These are phyloP conservation scores for Chiua sp. DNA, from an alignment of 1,284 basidiomycete genomes.

Conservation along the genomic window DNA sequence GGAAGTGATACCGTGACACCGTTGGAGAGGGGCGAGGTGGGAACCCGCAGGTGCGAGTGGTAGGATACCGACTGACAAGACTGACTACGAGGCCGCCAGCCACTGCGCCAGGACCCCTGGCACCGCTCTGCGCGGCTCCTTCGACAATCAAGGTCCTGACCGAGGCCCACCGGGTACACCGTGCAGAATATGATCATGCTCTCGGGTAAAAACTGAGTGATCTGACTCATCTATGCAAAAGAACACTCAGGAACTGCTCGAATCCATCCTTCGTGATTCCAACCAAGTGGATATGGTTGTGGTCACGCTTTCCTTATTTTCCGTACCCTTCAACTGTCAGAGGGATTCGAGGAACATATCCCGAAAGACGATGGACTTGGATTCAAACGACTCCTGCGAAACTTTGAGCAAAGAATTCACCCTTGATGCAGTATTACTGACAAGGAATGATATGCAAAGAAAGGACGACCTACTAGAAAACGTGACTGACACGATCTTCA, in stretches of 20 bases:
- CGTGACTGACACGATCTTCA: constrained; percentile 16
- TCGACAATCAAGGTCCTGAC: too few relatives aligned
- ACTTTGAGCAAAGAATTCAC: constrained; percentile 27
- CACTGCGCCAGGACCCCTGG: too few relatives aligned
- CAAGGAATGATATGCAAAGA: too few relatives aligned
- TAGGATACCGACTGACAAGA: too few relatives aligned
- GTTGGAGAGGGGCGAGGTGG: too few relatives aligned
- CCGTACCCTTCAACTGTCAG: background rate
- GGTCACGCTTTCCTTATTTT: constrained; percentile 21
- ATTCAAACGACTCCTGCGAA: constrained; percentile 21
- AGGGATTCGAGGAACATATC: constrained; percentile 24
- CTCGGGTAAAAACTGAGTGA: too few relatives aligned
- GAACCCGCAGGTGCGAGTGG: too few relatives aligned
- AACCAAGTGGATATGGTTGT: constrained; percentile 22
- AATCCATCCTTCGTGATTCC: constrained; percentile 25
- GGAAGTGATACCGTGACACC: too few relatives aligned
- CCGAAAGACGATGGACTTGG: constrained; percentile 26
- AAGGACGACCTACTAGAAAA: constrained; percentile 14
- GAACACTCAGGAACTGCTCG: constrained; percentile 14
- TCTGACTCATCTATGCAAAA: constrained; percentile 8
- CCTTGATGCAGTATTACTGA: constrained; percentile 9
- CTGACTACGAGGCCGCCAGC: too few relatives aligned
- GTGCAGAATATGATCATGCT: too few relatives aligned
- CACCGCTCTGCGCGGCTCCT: too few relatives aligned
- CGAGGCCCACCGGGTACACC: too few relatives aligned